Evolutionary conservation across 2,329 filamentous ascomycete genomes (phyloP).

Genomic region (Ilyonectria robusta): DNA sequence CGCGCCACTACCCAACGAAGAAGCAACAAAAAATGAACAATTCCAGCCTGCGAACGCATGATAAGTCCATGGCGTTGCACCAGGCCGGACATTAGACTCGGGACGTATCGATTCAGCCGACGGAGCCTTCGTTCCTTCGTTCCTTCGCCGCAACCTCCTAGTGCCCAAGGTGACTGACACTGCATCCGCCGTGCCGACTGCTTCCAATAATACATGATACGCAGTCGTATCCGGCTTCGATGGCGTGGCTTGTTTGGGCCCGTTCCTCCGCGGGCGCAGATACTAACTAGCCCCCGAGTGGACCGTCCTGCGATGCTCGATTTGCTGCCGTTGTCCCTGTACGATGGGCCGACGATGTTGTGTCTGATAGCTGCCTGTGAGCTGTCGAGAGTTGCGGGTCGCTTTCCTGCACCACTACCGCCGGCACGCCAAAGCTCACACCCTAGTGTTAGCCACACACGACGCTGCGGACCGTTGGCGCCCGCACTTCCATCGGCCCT

Average conservation of each 20-base stretch:
- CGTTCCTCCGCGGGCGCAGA: constrained; percentile 12
- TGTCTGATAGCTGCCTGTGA: constrained; percentile 8
- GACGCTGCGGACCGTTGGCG: constrained; percentile 25
- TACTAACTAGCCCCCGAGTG: constrained; percentile 12
- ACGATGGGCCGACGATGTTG: not conserved
- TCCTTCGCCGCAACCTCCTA: constrained; percentile 1
- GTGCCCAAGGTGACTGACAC: constrained; percentile 1
- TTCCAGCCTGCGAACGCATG: not conserved
- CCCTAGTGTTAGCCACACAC: constrained; percentile 16
- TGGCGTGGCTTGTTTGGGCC: constrained; percentile 20
- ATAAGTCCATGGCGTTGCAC: constrained; percentile 1
- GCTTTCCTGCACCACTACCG: constrained; percentile 8
- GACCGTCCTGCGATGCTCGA: constrained; percentile 10
- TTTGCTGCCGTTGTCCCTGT: constrained; percentile 11
- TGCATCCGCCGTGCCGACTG: not conserved
- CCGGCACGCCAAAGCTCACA: constrained; percentile 17
- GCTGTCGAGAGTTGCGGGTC: constrained; percentile 17
- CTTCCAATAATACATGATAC: not conserved
- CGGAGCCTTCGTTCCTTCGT: constrained; percentile 13
- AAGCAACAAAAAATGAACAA: constrained; percentile 17
- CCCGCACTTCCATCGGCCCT: constrained; percentile 34
- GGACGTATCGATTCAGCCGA: not conserved
- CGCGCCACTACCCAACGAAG: constrained; percentile 10
- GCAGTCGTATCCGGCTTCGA: not conserved
- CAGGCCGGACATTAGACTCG: constrained; percentile 1